Percentiles rank a stretch among this genome's conserved stretches.
Evolutionary conservation across 1,284 basidiomycete genomes (phyloP).

Genomic region (Cryptococcus maquisensis): DNA sequence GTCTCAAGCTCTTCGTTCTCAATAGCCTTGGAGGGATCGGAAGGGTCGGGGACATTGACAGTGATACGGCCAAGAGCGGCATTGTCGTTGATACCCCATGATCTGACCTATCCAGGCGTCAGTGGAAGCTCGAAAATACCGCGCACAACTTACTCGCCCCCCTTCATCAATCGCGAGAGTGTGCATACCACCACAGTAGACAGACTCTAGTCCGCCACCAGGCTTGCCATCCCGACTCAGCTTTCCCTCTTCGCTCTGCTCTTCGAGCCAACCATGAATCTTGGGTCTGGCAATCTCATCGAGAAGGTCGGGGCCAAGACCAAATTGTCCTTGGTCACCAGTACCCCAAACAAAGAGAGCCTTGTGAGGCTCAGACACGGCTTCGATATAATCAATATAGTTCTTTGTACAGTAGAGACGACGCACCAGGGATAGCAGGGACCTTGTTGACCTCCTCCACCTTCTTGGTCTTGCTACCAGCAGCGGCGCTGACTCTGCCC

Average conservation of each 20-base stretch:
- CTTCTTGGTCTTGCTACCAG: constrained; percentile 21
- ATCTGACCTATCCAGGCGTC: constrained; percentile 61
- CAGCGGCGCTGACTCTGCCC: constrained; percentile 15
- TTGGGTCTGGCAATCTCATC: constrained; percentile 68
- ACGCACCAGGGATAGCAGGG: constrained; percentile 31
- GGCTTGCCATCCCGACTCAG: constrained; percentile 53
- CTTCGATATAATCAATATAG: background rate
- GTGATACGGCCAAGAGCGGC: constrained; percentile 84
- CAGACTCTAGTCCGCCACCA: constrained; percentile 63
- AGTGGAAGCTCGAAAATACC: background rate
- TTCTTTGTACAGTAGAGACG: background rate
- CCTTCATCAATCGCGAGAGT: constrained; percentile 76
- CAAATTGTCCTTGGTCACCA: constrained; percentile 85
- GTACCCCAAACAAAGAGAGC: constrained; percentile 73
- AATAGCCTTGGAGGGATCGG: constrained; percentile 57
- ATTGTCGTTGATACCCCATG: constrained; percentile 88
- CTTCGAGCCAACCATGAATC: constrained; percentile 54
- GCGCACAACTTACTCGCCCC: constrained; percentile 64
- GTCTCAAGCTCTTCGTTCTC: constrained; percentile 75
- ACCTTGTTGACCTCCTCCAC: constrained; percentile 25
- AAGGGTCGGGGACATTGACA: constrained; percentile 60
- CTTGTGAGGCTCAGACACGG: constrained; percentile 19
- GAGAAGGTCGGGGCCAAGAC: constrained; percentile 65
- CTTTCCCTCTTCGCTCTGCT: constrained; percentile 44
- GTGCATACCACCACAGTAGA: constrained; percentile 79